Evolutionary conservation across 352 stramenopile genomes (phyloP), one percentile per base, ranked within the genome.

Genomic region (Pythium guiyangense): DNA sequence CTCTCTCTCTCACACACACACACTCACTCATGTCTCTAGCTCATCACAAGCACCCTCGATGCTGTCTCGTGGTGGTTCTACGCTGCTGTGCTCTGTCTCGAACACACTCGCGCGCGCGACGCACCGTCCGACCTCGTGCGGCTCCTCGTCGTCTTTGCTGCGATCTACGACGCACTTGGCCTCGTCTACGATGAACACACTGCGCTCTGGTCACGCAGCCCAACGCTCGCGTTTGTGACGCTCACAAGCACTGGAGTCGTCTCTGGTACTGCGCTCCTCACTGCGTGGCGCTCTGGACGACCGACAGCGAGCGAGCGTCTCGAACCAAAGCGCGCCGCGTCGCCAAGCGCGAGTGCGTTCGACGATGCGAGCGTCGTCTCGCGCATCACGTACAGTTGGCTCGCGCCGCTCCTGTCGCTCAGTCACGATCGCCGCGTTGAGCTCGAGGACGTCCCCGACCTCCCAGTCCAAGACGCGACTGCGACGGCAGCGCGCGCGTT

Each of bases 301-400:
- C n/a, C 26, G 4, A 51, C 18, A 11, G 4, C 6, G 11, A 17
- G 11, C n/a, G 12, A 15, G 42, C n/a, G 3, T 6, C 4, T 57
- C 1, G 26, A 49, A 4, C 11, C 17, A n/a, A 42, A 48, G 15
- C 31, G n/a, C n/a, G n/a, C n/a, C n/a, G n/a, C n/a, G 15, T 1
- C 42, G 14, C 6, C 2, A n/a, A 22, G 25, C 14, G 4, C 17
- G n/a, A 87, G 63, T 31, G 72, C 76, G 11, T 74, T 90, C 35
- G 82, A 92, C 48, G 61, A 54, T 12, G 77, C 79, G 2, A 69
- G 69, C 8, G 77, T 70, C 52, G 40, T 86, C 34, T 89, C 80
- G 17, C 77, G 79, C 17, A 54, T 91, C n/a, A 77, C 78, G 43
- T 92, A 86, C 52, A 29, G 59, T 34, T 92, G 82, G 80, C 72